Evolutionary conservation across 768 basidiomycete species (phyloP), one percentile per base, ranked within the genome.

Genomic region (Nevesoporus exiguus): DNA sequence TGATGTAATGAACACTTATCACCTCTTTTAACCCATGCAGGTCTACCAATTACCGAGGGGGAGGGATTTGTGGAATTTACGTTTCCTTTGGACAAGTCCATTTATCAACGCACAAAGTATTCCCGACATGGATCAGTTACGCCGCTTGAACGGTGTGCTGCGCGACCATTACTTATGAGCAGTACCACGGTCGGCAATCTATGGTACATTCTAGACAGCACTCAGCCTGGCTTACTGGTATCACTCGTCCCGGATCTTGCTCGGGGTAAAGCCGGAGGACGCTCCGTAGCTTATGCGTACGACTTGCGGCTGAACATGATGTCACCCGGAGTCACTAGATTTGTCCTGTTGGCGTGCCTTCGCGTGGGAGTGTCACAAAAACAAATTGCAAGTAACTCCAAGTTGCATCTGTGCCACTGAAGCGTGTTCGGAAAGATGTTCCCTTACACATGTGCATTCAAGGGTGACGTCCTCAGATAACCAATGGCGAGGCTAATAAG

Each of bases 61-160:
- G n/a, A 19, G 17, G 25, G 27, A n/a, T 36, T 29, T 17, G 27
- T 39, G 14, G 25, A 29, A 25, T 51, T 48, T 9, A 5, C 2
- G 33, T 41, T 39, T 58, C 51, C 54, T 60, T 51, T 37, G 49
- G 27, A 24, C 22, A 19, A 29, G 30, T 27, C 11, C 9, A 41
- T 55, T 13, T 47, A 45, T 52, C 49, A 42, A 37, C 7, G 10
- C 19, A 22, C 24, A 25, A 55, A 47, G 31, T 5, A 47, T 33
- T 44, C 27, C 33, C 25, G 46, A 51, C 51, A 57, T 54, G 42
- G 39, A 51, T 43, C 40, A 30, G 43, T 33, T 61, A 36, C 54
- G 61, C 61, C 53, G 40, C 30, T 36, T 21, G 29, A 29, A 30
- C 5, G 25, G 37, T 25, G 30, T n/a, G 22, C 19, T 39, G 30